phyloP scores from a whole-genome alignment of 768 basidiomycete genomes.

The Naematelia aurantialba region DNA sequence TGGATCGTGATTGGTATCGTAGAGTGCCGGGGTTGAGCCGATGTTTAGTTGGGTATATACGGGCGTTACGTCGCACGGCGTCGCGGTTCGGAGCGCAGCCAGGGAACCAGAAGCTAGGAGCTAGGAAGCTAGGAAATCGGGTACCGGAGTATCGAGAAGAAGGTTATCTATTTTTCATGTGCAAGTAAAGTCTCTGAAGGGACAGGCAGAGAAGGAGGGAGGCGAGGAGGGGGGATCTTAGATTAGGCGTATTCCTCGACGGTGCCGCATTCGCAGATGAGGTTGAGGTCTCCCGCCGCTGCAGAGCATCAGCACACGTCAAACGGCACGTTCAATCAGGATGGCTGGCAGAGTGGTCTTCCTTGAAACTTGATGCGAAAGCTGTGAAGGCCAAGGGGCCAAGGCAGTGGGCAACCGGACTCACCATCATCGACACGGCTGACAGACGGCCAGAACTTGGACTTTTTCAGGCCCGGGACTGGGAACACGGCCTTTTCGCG shows the following conservation, averaged over 20 bases:
- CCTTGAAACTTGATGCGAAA: too few species aligned
- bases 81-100: too few species aligned
- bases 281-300: constrained; percentile 91
- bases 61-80: too few species aligned
- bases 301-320: constrained; percentile 5
- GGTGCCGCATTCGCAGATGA: constrained; percentile 56
- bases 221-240: neutral
- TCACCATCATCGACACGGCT: constrained; percentile 88
- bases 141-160: too few species aligned
- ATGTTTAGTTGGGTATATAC: neutral
- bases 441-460: constrained; percentile 96
- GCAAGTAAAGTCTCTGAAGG: neutral
- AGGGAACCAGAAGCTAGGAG: too few species aligned
- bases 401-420: constrained; percentile 47
- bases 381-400: too few species aligned
- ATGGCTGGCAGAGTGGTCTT: too few species aligned
- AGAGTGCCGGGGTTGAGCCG: neutral
- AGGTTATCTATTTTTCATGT: too few species aligned
- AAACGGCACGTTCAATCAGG: neutral
- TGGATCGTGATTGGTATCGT: neutral
- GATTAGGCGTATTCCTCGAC: constrained; percentile 50
- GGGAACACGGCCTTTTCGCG: constrained; percentile 90
- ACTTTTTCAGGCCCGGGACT: constrained; percentile 70
- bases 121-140: too few species aligned
- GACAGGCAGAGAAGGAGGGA: neutral